phyloP scores from a whole-genome alignment of 2,329 filamentous ascomycete species.

The Epichloe gansuensis region DNA sequence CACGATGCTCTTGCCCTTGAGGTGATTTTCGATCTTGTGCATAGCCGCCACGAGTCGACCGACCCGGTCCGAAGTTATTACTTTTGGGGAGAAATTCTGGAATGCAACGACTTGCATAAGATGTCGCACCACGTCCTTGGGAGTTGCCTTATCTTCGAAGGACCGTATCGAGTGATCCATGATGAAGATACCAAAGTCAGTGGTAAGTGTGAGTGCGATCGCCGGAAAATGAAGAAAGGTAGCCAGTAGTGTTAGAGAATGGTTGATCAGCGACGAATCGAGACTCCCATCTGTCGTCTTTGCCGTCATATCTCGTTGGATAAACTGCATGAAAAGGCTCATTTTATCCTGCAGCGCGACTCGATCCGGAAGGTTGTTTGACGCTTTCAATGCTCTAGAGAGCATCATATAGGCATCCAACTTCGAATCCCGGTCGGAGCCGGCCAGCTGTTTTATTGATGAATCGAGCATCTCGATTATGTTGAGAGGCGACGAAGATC shows the following conservation, averaged over 20 bases:
- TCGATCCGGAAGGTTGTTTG: slow-evolving; percentile 67
- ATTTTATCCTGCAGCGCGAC: slow-evolving; percentile 65
- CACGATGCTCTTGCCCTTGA: slow-evolving; percentile 70
- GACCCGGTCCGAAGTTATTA: slow-evolving; percentile 60
- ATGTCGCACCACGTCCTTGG: slow-evolving; percentile 68
- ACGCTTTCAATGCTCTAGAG: slow-evolving; percentile 61
- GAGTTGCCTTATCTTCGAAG: slow-evolving; percentile 52
- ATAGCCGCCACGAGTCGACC: slow-evolving; percentile 58
- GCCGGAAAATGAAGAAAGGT: slow-evolving; percentile 63
- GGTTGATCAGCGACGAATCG: slow-evolving; percentile 60
- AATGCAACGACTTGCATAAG: slow-evolving; percentile 69
- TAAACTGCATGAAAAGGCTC: slow-evolving; percentile 63
- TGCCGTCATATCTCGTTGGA: slow-evolving; percentile 64
- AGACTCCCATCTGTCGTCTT: slow-evolving; percentile 40
- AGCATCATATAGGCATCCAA: slow-evolving; percentile 81
- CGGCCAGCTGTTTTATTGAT: slow-evolving; percentile 66
- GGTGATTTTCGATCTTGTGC: slow-evolving; percentile 56
- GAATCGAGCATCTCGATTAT: slow-evolving; percentile 77
- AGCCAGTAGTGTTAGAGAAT: slow-evolving; percentile 65
- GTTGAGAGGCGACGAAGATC: slow-evolving; percentile 30
- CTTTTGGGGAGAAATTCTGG: slow-evolving; percentile 63
- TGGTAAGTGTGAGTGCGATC: slow-evolving; percentile 56
- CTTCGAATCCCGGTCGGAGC: slow-evolving; percentile 56
- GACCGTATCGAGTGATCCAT: slow-evolving; percentile 67
- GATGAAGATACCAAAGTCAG: slow-evolving; percentile 69